Conservation (phyloP, 345 rosid genomes). For the Fremontodendron californicum region DNA sequence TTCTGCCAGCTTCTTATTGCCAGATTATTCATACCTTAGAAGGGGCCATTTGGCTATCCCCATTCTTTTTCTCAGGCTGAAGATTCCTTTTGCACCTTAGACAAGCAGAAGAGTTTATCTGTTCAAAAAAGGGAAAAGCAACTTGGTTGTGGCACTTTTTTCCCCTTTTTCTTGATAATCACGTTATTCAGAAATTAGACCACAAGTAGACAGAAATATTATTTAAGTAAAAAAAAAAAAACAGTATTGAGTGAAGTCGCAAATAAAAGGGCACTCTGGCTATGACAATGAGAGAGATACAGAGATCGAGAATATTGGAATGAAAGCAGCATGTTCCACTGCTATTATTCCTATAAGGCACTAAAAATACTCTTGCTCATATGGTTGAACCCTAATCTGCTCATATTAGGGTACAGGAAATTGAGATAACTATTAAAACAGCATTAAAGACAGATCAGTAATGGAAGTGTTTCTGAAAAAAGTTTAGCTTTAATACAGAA, state of each 20-base stretch:
- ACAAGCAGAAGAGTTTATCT: neutral
- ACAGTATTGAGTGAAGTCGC: neutral
- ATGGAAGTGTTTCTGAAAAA: neutral
- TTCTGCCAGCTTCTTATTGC: neutral
- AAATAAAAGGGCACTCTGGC: neutral
- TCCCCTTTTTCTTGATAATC: neutral
- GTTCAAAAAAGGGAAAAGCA: neutral
- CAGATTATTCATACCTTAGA: neutral
- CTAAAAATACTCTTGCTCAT: neutral
- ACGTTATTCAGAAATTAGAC: neutral
- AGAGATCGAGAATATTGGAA: neutral
- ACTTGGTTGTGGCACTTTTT: neutral
- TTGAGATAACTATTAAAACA: neutral
- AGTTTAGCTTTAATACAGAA: neutral
- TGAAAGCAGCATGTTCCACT: neutral
- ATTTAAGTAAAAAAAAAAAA: neutral
- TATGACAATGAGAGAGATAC: neutral
- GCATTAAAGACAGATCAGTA: neutral
- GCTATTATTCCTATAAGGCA: neutral
- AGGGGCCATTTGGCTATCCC: conserved; percentile 8
- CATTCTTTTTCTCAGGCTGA: neutral
- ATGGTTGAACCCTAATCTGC: neutral
- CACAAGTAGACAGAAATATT: neutral
- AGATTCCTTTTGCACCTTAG: neutral
- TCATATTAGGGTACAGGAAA: neutral